Evolutionary conservation across 441 rosid species (phyloP).

Genomic region (Croton laevigatus): DNA sequence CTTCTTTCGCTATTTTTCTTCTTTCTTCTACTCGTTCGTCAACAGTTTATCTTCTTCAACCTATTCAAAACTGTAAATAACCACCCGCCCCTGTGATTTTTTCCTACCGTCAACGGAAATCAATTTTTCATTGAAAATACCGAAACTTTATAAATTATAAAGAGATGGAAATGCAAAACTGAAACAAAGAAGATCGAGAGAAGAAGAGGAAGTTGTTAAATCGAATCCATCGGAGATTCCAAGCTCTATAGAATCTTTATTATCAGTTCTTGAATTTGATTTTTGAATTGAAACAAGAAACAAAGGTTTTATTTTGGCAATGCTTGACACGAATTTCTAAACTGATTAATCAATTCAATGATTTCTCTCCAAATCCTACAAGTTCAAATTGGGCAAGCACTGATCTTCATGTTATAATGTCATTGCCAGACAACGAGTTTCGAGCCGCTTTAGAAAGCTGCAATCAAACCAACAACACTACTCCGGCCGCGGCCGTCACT

Average conservation of each 20-base stretch:
- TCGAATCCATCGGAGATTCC: constrained; percentile 35
- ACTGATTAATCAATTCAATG: constrained; percentile 32
- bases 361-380: constrained; percentile 27
- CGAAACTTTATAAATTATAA: too few relatives aligned
- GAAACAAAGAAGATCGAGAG: too few relatives aligned
- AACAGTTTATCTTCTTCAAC: too few relatives aligned
- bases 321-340: constrained; percentile 43
- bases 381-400: constrained; percentile 28
- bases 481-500: constrained; percentile 9
- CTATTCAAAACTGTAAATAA: too few relatives aligned
- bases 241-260: constrained; percentile 36
- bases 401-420: constrained; percentile 36
- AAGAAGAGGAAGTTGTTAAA: too few relatives aligned
- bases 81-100: too few relatives aligned
- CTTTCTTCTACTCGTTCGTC: too few relatives aligned
- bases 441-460: constrained; percentile 32
- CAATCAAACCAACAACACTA: not conserved
- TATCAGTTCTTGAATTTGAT: constrained; percentile 38
- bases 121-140: too few relatives aligned
- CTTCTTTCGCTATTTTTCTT: too few relatives aligned
- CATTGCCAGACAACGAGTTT: constrained; percentile 38
- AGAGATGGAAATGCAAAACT: too few relatives aligned
- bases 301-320: constrained; percentile 40
- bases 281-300: constrained; percentile 30
- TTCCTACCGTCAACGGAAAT: too few relatives aligned